These are phyloP conservation scores for Sabuloglossum arenarium DNA, from an alignment of 495 filamentous ascomycete genomes.

Conservation along the genomic window DNA sequence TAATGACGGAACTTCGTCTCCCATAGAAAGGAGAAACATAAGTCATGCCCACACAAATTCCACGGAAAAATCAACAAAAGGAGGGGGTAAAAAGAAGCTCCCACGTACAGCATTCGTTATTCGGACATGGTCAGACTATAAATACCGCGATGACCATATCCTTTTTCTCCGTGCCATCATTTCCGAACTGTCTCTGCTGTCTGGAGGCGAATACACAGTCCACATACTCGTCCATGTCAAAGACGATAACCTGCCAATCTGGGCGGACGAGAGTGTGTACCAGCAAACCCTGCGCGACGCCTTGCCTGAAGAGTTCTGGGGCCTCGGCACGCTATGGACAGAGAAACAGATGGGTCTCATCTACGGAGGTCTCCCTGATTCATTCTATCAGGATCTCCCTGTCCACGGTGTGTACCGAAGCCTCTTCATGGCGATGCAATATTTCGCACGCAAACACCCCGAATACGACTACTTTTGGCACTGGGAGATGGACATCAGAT, in stretches of 20 bases:
- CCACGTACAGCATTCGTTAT: constrained; percentile 39
- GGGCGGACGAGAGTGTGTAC: constrained; percentile 41
- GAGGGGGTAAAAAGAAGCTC: constrained; percentile 16
- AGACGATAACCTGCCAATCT: constrained; percentile 40
- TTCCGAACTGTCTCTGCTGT: constrained; percentile 37
- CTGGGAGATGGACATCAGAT: constrained; percentile 95
- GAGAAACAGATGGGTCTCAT: constrained; percentile 76
- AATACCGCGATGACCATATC: constrained; percentile 23
- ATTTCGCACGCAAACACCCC: constrained; percentile 72
- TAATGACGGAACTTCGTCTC: constrained; percentile 4
- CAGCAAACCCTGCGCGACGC: constrained; percentile 42
- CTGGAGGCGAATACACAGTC: constrained; percentile 40
- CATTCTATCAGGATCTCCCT: constrained; percentile 47
- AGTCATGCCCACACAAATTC: neutral
- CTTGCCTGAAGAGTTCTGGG: constrained; percentile 70
- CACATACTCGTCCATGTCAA: constrained; percentile 50
- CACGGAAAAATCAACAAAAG: constrained; percentile 3
- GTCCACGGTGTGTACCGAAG: constrained; percentile 83
- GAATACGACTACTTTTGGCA: constrained; percentile 97
- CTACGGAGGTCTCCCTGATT: constrained; percentile 65
- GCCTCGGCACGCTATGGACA: constrained; percentile 78
- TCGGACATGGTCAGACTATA: constrained; percentile 40
- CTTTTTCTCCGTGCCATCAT: constrained; percentile 32
- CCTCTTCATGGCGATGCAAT: constrained; percentile 83
- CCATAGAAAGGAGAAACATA: neutral